Percentiles rank a stretch among this genome's conserved stretches.
Evolutionary conservation across 495 filamentous ascomycete genomes (phyloP).

Genomic region (Hypoxylon rickii): DNA sequence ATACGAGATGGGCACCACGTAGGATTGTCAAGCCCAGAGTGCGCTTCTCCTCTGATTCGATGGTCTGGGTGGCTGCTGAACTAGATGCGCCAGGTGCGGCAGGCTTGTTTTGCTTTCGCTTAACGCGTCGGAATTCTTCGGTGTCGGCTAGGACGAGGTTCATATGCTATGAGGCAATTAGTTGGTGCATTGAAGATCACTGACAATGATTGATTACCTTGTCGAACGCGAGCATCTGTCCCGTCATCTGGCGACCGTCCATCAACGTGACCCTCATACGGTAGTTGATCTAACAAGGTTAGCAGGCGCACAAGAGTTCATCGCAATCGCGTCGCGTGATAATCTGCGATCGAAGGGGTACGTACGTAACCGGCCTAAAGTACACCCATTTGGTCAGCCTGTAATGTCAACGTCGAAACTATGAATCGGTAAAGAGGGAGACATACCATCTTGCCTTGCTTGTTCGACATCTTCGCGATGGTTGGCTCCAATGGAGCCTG

Average conservation of each 20-base stretch:
- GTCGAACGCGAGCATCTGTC: slow-evolving; percentile 96
- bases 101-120: slow-evolving; percentile 81
- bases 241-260: slow-evolving; percentile 95
- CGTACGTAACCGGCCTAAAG: slow-evolving; percentile 94
- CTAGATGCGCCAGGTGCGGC: slow-evolving; percentile 66
- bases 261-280: slow-evolving; percentile 96
- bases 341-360: slow-evolving; percentile 35
- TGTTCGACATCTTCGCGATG: slow-evolving; percentile 77
- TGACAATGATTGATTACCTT: slow-evolving; percentile 62
- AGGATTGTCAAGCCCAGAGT: slow-evolving; percentile 93
- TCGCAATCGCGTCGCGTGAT: not conserved
- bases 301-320: slow-evolving; percentile 33
- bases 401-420: slow-evolving; percentile 62
- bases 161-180: slow-evolving; percentile 75
- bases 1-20: slow-evolving; percentile 90
- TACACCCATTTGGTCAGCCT: slow-evolving; percentile 66
- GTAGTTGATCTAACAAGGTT: slow-evolving; percentile 85
- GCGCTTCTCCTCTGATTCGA: slow-evolving; percentile 95
- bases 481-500: slow-evolving; percentile 71
- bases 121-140: slow-evolving; percentile 96
- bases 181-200: not conserved
- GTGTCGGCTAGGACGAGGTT: slow-evolving; percentile 98
- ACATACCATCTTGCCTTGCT: slow-evolving; percentile 99
- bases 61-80: slow-evolving; percentile 56
- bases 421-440: slow-evolving; percentile 41